These are phyloP conservation scores for Mortierella sp. DNA, from an alignment of 371 early-diverging fungal species.

Conservation along the genomic window DNA sequence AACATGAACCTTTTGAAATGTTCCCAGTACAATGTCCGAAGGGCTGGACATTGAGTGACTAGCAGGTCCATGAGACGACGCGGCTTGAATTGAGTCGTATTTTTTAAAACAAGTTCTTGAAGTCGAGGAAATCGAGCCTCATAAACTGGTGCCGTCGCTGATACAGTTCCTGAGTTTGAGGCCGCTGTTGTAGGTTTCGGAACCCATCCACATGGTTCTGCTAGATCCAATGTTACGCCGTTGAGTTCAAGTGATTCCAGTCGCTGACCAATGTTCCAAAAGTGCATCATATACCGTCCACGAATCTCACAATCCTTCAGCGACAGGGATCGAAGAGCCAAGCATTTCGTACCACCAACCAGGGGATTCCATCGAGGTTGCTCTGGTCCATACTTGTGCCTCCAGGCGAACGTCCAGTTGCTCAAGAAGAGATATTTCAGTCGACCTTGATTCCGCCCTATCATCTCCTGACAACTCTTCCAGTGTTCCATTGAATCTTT, in stretches of 20 bases:
- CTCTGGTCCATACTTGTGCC: neutral
- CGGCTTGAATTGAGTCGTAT: neutral
- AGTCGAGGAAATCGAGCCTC: slow-evolving; percentile 11
- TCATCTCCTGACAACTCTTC: neutral
- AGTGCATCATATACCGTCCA: slow-evolving; percentile 9
- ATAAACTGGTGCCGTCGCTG: neutral
- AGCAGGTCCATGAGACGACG: slow-evolving; percentile 8
- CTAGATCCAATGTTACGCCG: slow-evolving; percentile 6
- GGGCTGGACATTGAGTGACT: slow-evolving; percentile 10
- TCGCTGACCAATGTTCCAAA: slow-evolving; percentile 18
- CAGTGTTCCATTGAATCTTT: neutral
- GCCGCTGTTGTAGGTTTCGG: neutral
- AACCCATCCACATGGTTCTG: neutral
- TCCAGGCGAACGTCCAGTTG: neutral
- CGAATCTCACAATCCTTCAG: slow-evolving; percentile 10
- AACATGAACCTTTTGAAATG: no score
- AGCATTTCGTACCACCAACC: neutral
- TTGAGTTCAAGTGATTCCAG: slow-evolving; percentile 8
- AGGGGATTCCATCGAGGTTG: slow-evolving; percentile 5
- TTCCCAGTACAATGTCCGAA: slow-evolving; percentile 12
- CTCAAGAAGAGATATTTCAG: neutral
- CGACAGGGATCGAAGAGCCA: slow-evolving; percentile 1
- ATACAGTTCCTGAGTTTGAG: neutral
- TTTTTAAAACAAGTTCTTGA: slow-evolving; percentile 1
- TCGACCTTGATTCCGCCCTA: neutral